These are phyloP conservation scores for Backusella macrospora DNA, from an alignment of 192 early-diverging fungal genomes.

Conservation along the genomic window DNA sequence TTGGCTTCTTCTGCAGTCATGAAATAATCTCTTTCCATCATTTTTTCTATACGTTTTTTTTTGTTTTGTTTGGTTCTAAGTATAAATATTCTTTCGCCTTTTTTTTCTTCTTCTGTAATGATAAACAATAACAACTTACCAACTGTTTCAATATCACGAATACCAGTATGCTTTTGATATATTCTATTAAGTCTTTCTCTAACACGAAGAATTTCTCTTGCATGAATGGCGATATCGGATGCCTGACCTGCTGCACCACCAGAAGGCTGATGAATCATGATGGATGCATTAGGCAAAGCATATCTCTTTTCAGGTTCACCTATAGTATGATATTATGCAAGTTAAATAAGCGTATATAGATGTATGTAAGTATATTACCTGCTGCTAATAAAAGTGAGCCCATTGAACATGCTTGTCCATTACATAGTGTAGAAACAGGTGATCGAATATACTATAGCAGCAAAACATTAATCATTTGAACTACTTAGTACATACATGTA, in stretches of 20 bases:
- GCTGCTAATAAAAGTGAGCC: slow-evolving; percentile 91
- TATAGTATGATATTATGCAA: neutral
- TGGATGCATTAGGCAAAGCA: slow-evolving; percentile 85
- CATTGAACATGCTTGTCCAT: slow-evolving; percentile 98
- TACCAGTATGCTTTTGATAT: slow-evolving; percentile 84
- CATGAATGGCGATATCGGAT: slow-evolving; percentile 96
- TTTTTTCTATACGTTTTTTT: slow-evolving; percentile 78
- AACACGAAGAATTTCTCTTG: slow-evolving; percentile 89
- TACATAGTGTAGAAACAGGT: slow-evolving; percentile 92
- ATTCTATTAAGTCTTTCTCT: slow-evolving; percentile 83
- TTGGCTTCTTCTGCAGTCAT: slow-evolving; percentile 90
- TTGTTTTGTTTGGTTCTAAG: no score
- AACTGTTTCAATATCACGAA: slow-evolving; percentile 77
- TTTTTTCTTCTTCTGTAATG: neutral
- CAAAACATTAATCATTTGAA: neutral
- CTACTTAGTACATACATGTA: neutral
- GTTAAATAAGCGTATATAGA: no score
- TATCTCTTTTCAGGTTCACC: slow-evolving; percentile 85
- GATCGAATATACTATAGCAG: slow-evolving; percentile 83
- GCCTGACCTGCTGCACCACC: slow-evolving; percentile 95
- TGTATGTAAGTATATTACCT: slow-evolving; percentile 39
- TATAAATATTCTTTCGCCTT: no score
- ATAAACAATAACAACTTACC: slow-evolving; percentile 48
- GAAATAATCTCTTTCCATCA: slow-evolving; percentile 95
- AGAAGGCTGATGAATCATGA: slow-evolving; percentile 99